phyloP scores from a whole-genome alignment of 257 asterid species.

The Lycium barbarum region DNA sequence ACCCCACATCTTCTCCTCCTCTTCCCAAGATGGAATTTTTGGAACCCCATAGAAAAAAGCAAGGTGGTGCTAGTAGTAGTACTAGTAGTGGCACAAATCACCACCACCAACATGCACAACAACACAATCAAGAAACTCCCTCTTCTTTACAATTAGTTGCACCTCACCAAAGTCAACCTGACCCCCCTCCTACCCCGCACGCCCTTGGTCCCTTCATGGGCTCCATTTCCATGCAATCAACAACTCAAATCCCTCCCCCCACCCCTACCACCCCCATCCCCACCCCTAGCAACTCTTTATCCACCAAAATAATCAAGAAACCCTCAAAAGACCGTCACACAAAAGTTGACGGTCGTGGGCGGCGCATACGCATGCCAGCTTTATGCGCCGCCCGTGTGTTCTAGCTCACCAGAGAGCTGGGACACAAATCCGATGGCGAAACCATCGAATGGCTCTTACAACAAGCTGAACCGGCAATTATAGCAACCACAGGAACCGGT shows the following conservation, averaged over 20 bases:
- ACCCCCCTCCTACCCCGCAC: constrained; percentile 26
- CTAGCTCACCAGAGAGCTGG: constrained; percentile 49
- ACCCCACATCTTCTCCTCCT: neutral
- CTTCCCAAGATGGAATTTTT: constrained; percentile 30
- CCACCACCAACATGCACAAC: constrained; percentile 14
- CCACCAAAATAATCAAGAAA: constrained; percentile 23
- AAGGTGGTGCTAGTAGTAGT: neutral
- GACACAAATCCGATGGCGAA: constrained; percentile 51
- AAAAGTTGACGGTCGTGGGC: constrained; percentile 51
- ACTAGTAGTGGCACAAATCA: constrained; percentile 10
- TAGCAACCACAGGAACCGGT: constrained; percentile 49
- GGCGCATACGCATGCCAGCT: constrained; percentile 56
- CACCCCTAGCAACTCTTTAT: neutral
- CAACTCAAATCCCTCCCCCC: constrained; percentile 33
- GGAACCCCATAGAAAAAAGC: constrained; percentile 22
- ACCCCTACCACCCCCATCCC: constrained; percentile 26
- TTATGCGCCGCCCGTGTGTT: constrained; percentile 51
- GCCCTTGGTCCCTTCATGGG: constrained; percentile 43
- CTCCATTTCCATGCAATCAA: constrained; percentile 50
- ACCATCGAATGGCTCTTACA: constrained; percentile 53
- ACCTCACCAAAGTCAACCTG: constrained; percentile 32
- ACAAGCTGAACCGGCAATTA: constrained; percentile 49
- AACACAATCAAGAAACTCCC: constrained; percentile 12
- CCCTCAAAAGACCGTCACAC: constrained; percentile 55
- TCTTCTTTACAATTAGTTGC: constrained; percentile 31